Conservation (phyloP, 169 alveolate species). For the Plasmodium fragile region DNA sequence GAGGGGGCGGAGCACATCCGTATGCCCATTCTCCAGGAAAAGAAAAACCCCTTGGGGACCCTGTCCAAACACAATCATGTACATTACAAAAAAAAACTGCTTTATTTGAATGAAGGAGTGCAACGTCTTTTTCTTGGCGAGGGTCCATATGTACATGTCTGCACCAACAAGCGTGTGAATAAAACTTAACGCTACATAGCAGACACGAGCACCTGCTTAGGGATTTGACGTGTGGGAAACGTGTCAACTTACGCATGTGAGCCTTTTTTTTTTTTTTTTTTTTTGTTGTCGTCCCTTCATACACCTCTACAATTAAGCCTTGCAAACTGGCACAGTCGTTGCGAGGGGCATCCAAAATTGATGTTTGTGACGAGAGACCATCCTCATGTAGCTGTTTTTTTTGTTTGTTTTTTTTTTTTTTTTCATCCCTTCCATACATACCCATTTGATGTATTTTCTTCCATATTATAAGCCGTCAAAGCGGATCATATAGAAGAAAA, state of each 20-base stretch:
- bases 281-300: not conserved
- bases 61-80: not conserved
- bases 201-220: not conserved
- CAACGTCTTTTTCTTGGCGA: not conserved
- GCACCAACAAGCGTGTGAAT: not conserved
- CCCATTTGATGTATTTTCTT: not conserved
- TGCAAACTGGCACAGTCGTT: not conserved
- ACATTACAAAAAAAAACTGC: not conserved
- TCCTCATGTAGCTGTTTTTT: not conserved
- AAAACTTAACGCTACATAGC: not conserved
- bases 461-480: not conserved
- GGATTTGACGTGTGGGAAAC: not conserved
- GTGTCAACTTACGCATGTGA: not conserved
- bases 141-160: not conserved
- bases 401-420: not conserved
- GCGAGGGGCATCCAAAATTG: not conserved
- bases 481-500: not conserved
- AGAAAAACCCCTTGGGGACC: not conserved
- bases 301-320: too few relatives aligned
- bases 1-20: not conserved
- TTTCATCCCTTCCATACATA: not conserved
- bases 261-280: not conserved
- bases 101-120: not conserved
- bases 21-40: not conserved
- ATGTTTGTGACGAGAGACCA: not conserved